Evolutionary conservation across 139 green algal genomes (phyloP).

Genomic region (Chlamydomonas sphaeroides): DNA sequence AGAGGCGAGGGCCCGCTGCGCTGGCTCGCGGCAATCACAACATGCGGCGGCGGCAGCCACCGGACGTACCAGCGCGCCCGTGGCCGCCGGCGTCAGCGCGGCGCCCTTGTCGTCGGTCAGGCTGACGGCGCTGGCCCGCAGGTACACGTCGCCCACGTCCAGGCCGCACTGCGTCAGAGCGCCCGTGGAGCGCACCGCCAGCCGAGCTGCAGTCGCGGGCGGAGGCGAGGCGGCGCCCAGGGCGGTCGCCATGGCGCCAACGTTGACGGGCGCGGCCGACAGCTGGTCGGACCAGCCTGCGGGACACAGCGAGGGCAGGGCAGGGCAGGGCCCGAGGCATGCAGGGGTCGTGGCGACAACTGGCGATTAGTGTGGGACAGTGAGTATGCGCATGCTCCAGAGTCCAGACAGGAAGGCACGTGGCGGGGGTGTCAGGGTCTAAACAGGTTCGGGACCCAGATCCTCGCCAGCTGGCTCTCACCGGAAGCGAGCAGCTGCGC

Average conservation of each 20-base stretch:
- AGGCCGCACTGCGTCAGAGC: constrained; percentile 1
- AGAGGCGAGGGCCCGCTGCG: no score
- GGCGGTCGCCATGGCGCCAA: neutral
- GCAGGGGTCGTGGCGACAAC: no score
- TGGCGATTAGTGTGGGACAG: no score
- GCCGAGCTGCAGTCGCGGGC: neutral
- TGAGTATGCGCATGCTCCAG: no score
- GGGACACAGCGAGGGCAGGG: no score
- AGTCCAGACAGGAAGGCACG: no score
- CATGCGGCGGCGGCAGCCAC: neutral
- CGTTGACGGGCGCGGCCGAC: neutral
- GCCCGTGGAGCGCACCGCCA: neutral
- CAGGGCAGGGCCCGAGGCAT: no score
- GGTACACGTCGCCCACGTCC: neutral
- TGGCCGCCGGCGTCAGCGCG: neutral
- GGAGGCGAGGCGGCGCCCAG: neutral
- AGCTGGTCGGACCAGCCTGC: neutral
- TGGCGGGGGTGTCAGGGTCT: no score
- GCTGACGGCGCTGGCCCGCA: neutral
- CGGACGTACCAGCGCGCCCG: neutral
- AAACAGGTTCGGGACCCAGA: no score
- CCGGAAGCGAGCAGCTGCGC: no score
- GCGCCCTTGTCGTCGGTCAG: neutral
- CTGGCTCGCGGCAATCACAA: no score
- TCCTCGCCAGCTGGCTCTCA: no score